Percentiles rank a stretch among this genome's conserved stretches.
These are phyloP conservation scores for Lentinula guzmanii DNA, from an alignment of 768 basidiomycete species.

Conservation along the genomic window DNA sequence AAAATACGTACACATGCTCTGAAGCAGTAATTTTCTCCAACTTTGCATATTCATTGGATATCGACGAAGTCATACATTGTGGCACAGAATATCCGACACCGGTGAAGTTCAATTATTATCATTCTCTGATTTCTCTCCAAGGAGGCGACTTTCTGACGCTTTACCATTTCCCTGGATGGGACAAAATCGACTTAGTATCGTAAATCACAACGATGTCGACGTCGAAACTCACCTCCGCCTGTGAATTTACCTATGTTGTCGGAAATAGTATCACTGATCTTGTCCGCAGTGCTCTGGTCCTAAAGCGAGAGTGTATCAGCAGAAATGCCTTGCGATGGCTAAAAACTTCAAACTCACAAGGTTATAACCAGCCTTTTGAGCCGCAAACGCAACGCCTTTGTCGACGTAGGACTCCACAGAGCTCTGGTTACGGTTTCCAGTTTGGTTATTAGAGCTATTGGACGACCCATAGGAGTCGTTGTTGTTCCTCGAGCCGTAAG, in stretches of 20 bases:
- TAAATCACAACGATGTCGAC: neutral
- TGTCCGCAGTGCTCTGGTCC: constrained; percentile 28
- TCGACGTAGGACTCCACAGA: constrained; percentile 17
- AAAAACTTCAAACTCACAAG: constrained; percentile 19
- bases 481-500: neutral
- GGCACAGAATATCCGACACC: too few species aligned
- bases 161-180: too few species aligned
- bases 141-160: too few species aligned
- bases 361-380: constrained; percentile 23
- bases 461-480: constrained; percentile 2
- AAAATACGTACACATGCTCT: too few species aligned
- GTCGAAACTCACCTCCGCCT: constrained; percentile 2
- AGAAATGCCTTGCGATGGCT: too few species aligned
- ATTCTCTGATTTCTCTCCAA: too few species aligned
- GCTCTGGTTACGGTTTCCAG: constrained; percentile 10
- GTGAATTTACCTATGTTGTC: constrained; percentile 32
- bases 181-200: too few species aligned
- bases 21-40: too few species aligned
- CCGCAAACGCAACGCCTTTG: constrained; percentile 19
- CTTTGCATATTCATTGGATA: too few species aligned
- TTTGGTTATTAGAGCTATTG: constrained; percentile 9
- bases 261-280: constrained; percentile 29
- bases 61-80: too few species aligned
- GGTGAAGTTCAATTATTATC: too few species aligned
- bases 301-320: constrained; percentile 3